These are phyloP conservation scores for Pleurotus sapidus DNA, from an alignment of 768 basidiomycete species.

Conservation along the genomic window DNA sequence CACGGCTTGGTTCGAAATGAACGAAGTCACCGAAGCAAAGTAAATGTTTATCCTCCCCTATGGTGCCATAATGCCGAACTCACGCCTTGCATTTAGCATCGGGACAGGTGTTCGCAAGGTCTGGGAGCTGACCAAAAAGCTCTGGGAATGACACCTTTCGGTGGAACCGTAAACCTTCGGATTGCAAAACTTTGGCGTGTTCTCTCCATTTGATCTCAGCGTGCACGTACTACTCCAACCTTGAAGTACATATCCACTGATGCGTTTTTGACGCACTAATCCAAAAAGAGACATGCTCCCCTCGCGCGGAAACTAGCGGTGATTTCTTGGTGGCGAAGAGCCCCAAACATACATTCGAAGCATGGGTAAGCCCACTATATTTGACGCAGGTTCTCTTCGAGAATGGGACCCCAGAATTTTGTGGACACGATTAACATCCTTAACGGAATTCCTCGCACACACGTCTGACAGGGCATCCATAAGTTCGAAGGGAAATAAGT, in stretches of 20 bases:
- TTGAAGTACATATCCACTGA: no score
- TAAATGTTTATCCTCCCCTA: slow-evolving; percentile 30
- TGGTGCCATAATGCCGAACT: neutral
- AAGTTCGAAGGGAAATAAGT: slow-evolving; percentile 4
- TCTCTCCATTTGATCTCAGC: no score
- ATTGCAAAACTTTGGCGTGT: no score
- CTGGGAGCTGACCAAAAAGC: slow-evolving; percentile 54
- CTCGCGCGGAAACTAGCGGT: slow-evolving; percentile 1
- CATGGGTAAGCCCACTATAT: neutral
- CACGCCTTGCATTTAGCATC: slow-evolving; percentile 41
- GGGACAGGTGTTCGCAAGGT: slow-evolving; percentile 75
- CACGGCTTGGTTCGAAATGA: slow-evolving; percentile 50
- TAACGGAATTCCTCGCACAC: neutral
- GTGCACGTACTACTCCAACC: no score
- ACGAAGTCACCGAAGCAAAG: slow-evolving; percentile 61
- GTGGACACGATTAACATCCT: no score
- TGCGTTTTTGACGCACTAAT: no score
- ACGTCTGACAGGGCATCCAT: neutral
- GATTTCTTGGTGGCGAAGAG: no score
- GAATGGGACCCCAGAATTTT: neutral
- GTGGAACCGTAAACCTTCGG: neutral
- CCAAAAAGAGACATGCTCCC: no score
- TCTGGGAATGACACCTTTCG: slow-evolving; percentile 36
- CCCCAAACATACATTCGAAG: neutral
- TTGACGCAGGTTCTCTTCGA: slow-evolving; percentile 1